Conservation (phyloP, 106 monocot species). For the Allium cepa region DNA sequence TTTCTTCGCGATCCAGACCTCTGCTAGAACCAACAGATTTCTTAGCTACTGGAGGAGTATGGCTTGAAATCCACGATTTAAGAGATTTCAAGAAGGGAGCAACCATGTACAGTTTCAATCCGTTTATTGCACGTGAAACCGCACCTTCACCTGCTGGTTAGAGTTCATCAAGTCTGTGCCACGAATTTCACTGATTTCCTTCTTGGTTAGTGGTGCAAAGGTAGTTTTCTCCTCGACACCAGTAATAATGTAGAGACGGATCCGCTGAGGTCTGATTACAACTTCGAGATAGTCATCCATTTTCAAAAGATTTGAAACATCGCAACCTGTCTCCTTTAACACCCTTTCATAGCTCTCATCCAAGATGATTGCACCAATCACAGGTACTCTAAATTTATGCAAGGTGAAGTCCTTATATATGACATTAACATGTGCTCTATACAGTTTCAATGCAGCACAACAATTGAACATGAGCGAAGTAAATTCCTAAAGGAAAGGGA, state of each 20-base stretch:
- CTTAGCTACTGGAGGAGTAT: constrained; percentile 29
- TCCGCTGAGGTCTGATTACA: constrained; percentile 72
- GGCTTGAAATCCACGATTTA: constrained; percentile 65
- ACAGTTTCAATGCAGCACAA: constrained; percentile 85
- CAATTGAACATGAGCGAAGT: constrained; percentile 91
- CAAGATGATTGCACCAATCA: constrained; percentile 91
- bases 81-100: constrained; percentile 72
- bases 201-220: constrained; percentile 89
- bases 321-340: constrained; percentile 92
- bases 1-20: too few relatives aligned
- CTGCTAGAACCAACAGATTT: constrained; percentile 43
- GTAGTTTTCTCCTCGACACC: constrained; percentile 63
- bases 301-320: constrained; percentile 71
- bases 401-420: constrained; percentile 96
- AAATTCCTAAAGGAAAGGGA: constrained; percentile 93
- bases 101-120: constrained; percentile 98
- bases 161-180: constrained; percentile 82
- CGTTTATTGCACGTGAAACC: constrained; percentile 65
- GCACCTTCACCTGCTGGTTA: constrained; percentile 64
- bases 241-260: constrained; percentile 79
- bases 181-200: constrained; percentile 99
- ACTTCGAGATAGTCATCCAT: constrained; percentile 84
- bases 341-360: constrained; percentile 92
- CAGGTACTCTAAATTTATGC: constrained; percentile 92
- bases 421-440: constrained; percentile 84